Base-by-base conservation (phyloP, 331 rosid genomes). In the Phaseolus coccineus region DNA sequence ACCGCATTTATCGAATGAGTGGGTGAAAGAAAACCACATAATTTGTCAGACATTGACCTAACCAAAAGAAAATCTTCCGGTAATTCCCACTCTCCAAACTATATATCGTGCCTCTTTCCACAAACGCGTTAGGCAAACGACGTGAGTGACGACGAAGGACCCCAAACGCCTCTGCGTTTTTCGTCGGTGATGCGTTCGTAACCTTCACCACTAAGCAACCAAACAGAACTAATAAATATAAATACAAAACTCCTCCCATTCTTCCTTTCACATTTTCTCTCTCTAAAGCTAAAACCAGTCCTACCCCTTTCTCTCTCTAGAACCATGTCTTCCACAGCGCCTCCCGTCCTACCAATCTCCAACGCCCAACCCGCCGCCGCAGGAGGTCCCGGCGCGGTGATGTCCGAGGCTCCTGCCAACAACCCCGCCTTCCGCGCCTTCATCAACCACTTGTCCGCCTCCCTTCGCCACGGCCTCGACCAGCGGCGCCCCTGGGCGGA, bases 401-500 rank as follows among this genome's bases (percentile, higher is more conserved):
- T 85, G 65, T 46, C 92, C 6, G 91, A 87, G 1, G 73, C 91
- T 39, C 90, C 96, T 0, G 78, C 85, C 46, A 77, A 86, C 37
- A 79, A 86, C 52, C 91, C 94, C 0, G 92, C 97, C 55, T 14
- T 93, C 58, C 97, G 93, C 8, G 78, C 88, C 25, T 86, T 95
- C 87, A 2, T 93, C 71, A 76, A 77, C 86, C 59, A 82, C 74
- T 13, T 88, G 63, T 79, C 94, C 35, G 88, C 86, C 0, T 84
- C 92, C 8, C 77, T 93, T 83, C 93, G 96, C 80, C n/a, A 91
- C 67, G 93, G 92, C 61, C 87, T 95, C 80, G 78, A 95, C 22
- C 97, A 89, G 77, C 96, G 98, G 82, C 97, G 99, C 35, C 98
- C 99, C 2, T 95, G 99, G 99, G 0, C 93, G 3, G 97, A 95